Percentiles rank a stretch among this genome's conserved stretches.
phyloP scores from a whole-genome alignment of 192 early-diverging fungal species.

The Dissophora globulifera region DNA sequence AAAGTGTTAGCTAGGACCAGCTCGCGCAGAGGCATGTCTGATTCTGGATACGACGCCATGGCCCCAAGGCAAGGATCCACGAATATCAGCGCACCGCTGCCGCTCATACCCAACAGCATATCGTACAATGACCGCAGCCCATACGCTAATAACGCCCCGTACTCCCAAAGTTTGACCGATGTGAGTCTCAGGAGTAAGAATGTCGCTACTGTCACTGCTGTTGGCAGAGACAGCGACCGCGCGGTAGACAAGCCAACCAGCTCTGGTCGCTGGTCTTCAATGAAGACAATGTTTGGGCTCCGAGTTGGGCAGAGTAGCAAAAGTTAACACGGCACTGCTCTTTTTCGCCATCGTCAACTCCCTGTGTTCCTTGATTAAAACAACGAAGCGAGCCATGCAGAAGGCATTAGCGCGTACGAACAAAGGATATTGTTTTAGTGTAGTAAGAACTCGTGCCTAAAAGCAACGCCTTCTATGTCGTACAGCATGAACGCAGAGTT shows the following conservation, averaged over 20 bases:
- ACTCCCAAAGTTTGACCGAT: slow-evolving; percentile 31
- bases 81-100: slow-evolving; percentile 34
- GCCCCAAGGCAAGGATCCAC: not conserved
- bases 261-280: slow-evolving; percentile 33
- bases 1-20: slow-evolving; percentile 23
- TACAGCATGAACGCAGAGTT: no score
- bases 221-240: no score
- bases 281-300: slow-evolving; percentile 44
- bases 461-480: no score
- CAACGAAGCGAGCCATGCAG: no score
- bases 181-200: slow-evolving; percentile 7
- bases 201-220: not conserved
- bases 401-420: no score
- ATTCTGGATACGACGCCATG: not conserved
- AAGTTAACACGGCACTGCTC: not conserved
- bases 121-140: slow-evolving; percentile 5
- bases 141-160: not conserved
- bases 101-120: slow-evolving; percentile 4
- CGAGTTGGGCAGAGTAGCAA: slow-evolving; percentile 33
- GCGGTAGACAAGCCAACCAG: not conserved
- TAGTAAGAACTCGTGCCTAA: no score
- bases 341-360: slow-evolving; percentile 2
- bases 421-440: no score
- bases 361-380: no score
- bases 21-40: slow-evolving; percentile 5